Evolutionary conservation across 139 green algal species (phyloP), one percentile per base, ranked within the genome.

Genomic region (Chlorella vulgaris): DNA sequence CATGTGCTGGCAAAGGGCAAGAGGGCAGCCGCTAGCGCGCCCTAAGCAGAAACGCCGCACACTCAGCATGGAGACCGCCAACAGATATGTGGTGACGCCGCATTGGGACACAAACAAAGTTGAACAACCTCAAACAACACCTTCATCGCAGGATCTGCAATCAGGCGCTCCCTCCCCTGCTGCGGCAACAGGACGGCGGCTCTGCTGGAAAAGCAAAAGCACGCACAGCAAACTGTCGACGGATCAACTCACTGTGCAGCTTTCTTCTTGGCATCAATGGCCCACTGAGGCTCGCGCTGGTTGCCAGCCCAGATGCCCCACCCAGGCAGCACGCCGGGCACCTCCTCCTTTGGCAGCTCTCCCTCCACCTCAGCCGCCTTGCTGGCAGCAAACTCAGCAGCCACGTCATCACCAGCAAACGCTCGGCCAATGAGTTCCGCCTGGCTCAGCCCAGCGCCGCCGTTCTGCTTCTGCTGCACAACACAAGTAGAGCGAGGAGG

Each of bases 351-450:
- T 0, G 94, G 94, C 65, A 97, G 89, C 86, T 99, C 95, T n/a
- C 81, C 92, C 36, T 92, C 92, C 51, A 96, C 89, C 40, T 95
- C 94, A 8, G 78, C 88, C 28, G 78, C 87, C 88, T 99, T 99
- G 8, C 91, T 90, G 33, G 84, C 89, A 22, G 85, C 91, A 91
- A 99, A 99, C 53, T 98, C 94, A 7, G 90, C 90, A 55, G 89
- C 89, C 22, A 98, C 96, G 86, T 98, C 96, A 78, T 99, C 96
- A 0, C 90, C 93, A 0, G 95, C 94, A 91, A 97, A 98, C 0
- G 94, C 92, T 8, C 67, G 68, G 8, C 66, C 63, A 8, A 95
- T 85, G 1, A 95, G 83, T 55, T 93, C 86, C 43, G 58, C 61
- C 82, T 96, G 91, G 6, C 35, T 80, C 26, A 87, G 39, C 35